Percentiles rank a stretch among this genome's conserved stretches.
phyloP scores from a whole-genome alignment of 2,329 filamentous ascomycete genomes.

The Geosmithia morbida region DNA sequence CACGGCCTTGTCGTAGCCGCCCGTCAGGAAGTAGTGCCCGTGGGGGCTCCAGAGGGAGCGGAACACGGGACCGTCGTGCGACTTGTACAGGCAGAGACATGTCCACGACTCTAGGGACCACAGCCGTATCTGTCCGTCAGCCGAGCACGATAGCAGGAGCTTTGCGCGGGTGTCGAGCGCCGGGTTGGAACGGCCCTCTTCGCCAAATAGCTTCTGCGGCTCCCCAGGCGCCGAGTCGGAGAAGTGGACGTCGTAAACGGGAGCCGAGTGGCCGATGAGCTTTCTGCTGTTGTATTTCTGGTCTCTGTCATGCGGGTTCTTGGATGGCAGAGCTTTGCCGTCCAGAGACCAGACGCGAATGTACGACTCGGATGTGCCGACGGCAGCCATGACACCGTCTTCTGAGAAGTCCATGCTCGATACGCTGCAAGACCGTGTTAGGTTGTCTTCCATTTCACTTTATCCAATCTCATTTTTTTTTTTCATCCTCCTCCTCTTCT shows the following conservation, averaged over 20 bases:
- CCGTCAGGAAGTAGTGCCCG: conserved; percentile 87
- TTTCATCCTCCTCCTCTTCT: no score
- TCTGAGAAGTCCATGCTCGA: conserved; percentile 95
- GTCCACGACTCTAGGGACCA: conserved; percentile 90
- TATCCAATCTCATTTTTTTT: neutral
- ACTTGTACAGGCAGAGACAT: conserved; percentile 89
- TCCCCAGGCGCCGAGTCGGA: conserved; percentile 52
- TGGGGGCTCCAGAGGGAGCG: conserved; percentile 82
- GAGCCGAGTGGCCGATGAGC: conserved; percentile 79
- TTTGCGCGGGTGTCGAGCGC: conserved; percentile 44
- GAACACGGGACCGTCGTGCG: conserved; percentile 81
- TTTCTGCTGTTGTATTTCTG: conserved; percentile 49
- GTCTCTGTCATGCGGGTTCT: conserved; percentile 42
- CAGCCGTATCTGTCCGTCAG: conserved; percentile 75
- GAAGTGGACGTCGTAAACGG: conserved; percentile 82
- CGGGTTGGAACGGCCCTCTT: conserved; percentile 24
- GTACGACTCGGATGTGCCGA: conserved; percentile 85
- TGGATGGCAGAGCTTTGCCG: conserved; percentile 63
- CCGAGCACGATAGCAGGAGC: conserved; percentile 74
- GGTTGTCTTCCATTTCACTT: no score
- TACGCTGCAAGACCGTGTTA: conserved; percentile 35
- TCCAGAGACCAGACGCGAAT: conserved; percentile 90
- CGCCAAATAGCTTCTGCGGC: conserved; percentile 33
- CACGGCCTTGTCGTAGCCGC: conserved; percentile 78
- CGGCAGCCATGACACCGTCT: conserved; percentile 74